A percentile compares a stretch with the other conserved stretches of the same genome.
phyloP scores from a whole-genome alignment of 305 asterid genomes.

The Solanum hybrid region DNA sequence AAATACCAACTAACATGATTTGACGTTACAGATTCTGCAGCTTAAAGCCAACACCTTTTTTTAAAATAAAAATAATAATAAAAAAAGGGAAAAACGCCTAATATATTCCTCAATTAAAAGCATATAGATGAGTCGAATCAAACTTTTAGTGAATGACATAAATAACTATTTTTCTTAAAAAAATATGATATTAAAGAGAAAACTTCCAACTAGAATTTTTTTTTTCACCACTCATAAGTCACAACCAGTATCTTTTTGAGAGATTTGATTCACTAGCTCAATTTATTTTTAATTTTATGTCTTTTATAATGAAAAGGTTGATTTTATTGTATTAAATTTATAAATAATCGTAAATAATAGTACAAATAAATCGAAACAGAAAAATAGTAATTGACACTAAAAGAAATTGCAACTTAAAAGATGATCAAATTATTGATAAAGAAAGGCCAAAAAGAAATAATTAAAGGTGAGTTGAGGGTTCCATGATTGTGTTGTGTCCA shows the following conservation, averaged over 20 bases:
- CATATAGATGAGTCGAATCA: no score
- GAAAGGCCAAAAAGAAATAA: not conserved
- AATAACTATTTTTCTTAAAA: no score
- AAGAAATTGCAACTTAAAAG: not conserved
- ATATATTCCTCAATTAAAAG: no score
- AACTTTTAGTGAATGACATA: no score
- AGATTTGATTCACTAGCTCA: not conserved
- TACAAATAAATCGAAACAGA: not conserved
- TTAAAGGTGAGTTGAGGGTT: not conserved
- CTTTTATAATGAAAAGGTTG: not conserved
- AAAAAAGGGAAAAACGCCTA: not conserved
- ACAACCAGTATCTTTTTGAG: not conserved
- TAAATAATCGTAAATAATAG: not conserved
- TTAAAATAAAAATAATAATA: no score
- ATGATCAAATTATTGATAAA: not conserved
- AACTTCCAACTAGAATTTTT: not conserved
- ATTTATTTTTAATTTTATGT: not conserved
- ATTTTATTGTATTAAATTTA: not conserved
- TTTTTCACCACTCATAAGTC: not conserved
- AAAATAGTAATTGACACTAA: not conserved
- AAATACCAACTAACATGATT: conserved; percentile 53
- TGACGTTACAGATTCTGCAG: conserved; percentile 68
- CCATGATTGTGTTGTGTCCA: conserved; percentile 2
- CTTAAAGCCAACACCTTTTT: not conserved
- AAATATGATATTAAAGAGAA: not conserved